Conservation (phyloP, 371 early-diverging fungal genomes). For the Zopfochytrium polystomum region DNA sequence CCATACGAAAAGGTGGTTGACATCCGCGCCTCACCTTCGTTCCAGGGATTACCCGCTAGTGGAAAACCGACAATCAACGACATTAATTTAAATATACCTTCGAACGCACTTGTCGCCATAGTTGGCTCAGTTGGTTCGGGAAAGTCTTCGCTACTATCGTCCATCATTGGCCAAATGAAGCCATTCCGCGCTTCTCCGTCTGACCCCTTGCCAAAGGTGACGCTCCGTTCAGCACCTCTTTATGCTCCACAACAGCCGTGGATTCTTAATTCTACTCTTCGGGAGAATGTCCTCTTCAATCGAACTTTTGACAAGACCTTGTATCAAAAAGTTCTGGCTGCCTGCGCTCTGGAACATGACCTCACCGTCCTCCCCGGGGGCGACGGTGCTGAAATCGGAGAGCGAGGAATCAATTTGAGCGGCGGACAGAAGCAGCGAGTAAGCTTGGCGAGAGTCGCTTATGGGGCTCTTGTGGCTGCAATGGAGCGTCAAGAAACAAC, state of each 20-base stretch:
- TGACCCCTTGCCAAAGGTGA: constrained; percentile 17
- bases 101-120: constrained; percentile 43
- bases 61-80: constrained; percentile 11
- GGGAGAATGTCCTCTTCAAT: constrained; percentile 39
- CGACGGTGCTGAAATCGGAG: constrained; percentile 44
- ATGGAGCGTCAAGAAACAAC: constrained; percentile 32
- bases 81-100: constrained; percentile 36
- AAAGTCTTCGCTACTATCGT: constrained; percentile 37
- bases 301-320: constrained; percentile 25
- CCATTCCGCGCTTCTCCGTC: too few species aligned
- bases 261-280: constrained; percentile 34
- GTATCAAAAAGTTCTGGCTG: constrained; percentile 37
- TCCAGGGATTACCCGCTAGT: background rate
- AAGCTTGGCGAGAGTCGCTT: constrained; percentile 37
- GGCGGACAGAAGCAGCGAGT: constrained; percentile 55
- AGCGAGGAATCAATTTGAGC: constrained; percentile 30
- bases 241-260: constrained; percentile 44
- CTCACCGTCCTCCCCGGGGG: constrained; percentile 43
- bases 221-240: constrained; percentile 35
- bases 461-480: too few species aligned
- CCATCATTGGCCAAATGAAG: constrained; percentile 43
- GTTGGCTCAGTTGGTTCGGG: constrained; percentile 44
- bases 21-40: background rate
- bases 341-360: constrained; percentile 40
- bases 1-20: too few species aligned